Evolutionary conservation across 169 alveolate species (phyloP).

Genomic region (Plasmodium falciparum): DNA sequence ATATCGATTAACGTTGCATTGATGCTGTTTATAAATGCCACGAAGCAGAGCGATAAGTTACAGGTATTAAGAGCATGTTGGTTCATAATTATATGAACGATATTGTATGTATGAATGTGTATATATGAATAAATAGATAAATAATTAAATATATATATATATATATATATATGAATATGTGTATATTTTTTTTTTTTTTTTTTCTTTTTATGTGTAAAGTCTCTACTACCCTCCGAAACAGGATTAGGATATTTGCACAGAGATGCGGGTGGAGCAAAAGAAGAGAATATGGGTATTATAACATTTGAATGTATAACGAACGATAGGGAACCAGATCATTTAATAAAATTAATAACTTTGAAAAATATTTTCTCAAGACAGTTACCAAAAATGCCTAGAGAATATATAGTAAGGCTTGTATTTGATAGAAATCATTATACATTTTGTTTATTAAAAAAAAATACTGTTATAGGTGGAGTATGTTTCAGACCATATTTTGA

Average conservation of each 20-base stretch:
- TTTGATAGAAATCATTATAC: conserved; percentile 98
- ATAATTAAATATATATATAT: neutral
- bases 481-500: conserved; percentile 93
- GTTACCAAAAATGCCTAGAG: conserved; percentile 99
- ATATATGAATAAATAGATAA: too few species aligned
- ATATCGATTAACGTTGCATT: conserved; percentile 36
- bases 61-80: conserved; percentile 19
- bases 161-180: neutral
- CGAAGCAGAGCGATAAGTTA: conserved; percentile 50
- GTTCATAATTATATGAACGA: too few species aligned
- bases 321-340: conserved; percentile 92
- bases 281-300: conserved; percentile 92
- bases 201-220: conserved; percentile 52
- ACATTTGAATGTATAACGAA: conserved; percentile 93
- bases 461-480: conserved; percentile 98
- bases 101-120: too few species aligned
- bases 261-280: conserved; percentile 94
- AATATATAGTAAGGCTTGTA: conserved; percentile 97
- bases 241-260: conserved; percentile 93
- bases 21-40: conserved; percentile 60
- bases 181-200: neutral
- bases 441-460: conserved; percentile 93
- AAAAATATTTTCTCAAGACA: conserved; percentile 96
- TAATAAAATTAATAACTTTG: conserved; percentile 92
- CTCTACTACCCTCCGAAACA: conserved; percentile 91